Evolutionary conservation across 2,329 filamentous ascomycete species (phyloP).

Genomic region (Phialemoniopsis sp.): DNA sequence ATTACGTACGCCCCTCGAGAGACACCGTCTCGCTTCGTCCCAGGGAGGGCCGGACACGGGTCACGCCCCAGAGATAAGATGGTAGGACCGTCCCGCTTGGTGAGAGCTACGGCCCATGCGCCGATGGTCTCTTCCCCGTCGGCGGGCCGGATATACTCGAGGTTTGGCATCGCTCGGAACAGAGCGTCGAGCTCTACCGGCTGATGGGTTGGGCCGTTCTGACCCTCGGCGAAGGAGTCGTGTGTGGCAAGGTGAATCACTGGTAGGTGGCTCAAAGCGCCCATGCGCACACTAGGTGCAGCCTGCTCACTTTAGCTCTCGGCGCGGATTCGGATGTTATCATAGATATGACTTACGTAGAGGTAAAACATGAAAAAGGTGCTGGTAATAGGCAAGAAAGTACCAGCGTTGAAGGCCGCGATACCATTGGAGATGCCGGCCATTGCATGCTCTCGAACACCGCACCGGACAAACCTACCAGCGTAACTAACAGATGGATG

Average conservation of each 20-base stretch:
- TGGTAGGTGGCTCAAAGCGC: constrained; percentile 49
- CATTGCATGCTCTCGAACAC: constrained; percentile 59
- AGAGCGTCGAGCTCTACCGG: constrained; percentile 53
- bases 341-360: constrained; percentile 14
- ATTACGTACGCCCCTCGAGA: constrained; percentile 26
- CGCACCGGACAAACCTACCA: constrained; percentile 54
- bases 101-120: constrained; percentile 45
- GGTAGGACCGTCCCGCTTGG: constrained; percentile 12
- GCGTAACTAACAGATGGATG: constrained; percentile 34
- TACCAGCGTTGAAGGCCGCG: constrained; percentile 50
- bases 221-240: constrained; percentile 55
- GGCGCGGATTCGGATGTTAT: not conserved
- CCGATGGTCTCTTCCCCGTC: constrained; percentile 55
- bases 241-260: constrained; percentile 59
- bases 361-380: constrained; percentile 63
- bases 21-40: constrained; percentile 19
- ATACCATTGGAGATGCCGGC: constrained; percentile 51
- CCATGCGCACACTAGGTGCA: constrained; percentile 57
- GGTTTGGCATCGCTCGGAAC: constrained; percentile 59
- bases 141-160: constrained; percentile 55
- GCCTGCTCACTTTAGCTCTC: too few relatives aligned
- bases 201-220: constrained; percentile 61
- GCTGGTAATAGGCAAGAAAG: constrained; percentile 53
- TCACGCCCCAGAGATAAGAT: constrained; percentile 34
- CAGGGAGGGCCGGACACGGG: constrained; percentile 17